Evolutionary conservation across 1,139 yeast genomes (phyloP).

Genomic region (Taphrina deformans): DNA sequence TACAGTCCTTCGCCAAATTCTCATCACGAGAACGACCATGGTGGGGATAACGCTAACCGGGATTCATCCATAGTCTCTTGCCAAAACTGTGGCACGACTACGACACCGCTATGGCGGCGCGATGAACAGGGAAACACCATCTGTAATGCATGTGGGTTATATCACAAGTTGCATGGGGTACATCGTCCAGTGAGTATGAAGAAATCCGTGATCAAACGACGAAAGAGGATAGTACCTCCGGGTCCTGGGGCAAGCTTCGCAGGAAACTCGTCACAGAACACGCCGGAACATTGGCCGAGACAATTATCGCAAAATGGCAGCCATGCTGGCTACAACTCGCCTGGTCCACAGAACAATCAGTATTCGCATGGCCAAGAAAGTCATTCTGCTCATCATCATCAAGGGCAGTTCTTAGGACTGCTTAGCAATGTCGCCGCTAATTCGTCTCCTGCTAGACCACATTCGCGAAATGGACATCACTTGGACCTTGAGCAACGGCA

Average conservation of each 20-base stretch:
- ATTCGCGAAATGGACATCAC: slow-evolving; percentile 4
- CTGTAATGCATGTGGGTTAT: slow-evolving; percentile 86
- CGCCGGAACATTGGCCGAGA: slow-evolving; percentile 13
- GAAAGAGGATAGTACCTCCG: slow-evolving; percentile 44
- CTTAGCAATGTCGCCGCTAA: slow-evolving; percentile 21
- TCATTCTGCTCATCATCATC: slow-evolving; percentile 3
- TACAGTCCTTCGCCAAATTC: slow-evolving; percentile 18
- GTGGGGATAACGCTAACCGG: not conserved
- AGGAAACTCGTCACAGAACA: slow-evolving; percentile 1
- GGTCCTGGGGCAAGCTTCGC: slow-evolving; percentile 13
- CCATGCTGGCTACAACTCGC: slow-evolving; percentile 13
- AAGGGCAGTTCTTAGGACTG: slow-evolving; percentile 19
- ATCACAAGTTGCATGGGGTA: slow-evolving; percentile 71
- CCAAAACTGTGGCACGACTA: slow-evolving; percentile 72
- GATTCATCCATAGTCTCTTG: slow-evolving; percentile 28
- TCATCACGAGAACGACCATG: slow-evolving; percentile 4
- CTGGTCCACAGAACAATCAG: not conserved
- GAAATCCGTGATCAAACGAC: slow-evolving; percentile 68
- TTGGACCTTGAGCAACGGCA: slow-evolving; percentile 5
- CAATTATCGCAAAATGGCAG: not conserved
- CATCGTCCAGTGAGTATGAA: slow-evolving; percentile 80
- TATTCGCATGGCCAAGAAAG: not conserved
- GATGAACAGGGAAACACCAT: slow-evolving; percentile 72
- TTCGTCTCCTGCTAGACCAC: slow-evolving; percentile 16
- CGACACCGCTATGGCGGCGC: slow-evolving; percentile 85